A percentile compares a stretch with the other conserved stretches of the same genome.
phyloP scores from a whole-genome alignment of 2,329 filamentous ascomycete genomes.

The Aspergillus hortae region DNA sequence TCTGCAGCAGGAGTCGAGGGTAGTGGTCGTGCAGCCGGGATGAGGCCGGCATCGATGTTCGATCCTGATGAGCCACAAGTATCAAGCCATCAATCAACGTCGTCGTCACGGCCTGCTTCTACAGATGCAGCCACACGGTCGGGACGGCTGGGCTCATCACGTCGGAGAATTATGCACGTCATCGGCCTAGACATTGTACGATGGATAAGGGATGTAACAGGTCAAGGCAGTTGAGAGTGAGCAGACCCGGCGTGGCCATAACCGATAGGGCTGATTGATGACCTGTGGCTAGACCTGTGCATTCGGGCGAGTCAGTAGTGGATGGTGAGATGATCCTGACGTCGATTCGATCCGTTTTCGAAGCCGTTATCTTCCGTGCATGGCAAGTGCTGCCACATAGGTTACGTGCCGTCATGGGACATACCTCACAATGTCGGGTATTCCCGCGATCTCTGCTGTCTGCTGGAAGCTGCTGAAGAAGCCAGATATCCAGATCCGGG shows the following conservation, averaged over 20 bases:
- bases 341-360: too few species aligned
- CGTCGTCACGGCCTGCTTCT: too few species aligned
- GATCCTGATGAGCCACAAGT: too few species aligned
- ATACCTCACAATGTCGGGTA: background rate
- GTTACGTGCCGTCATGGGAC: too few species aligned
- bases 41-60: too few species aligned
- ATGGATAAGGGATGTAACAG: background rate
- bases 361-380: too few species aligned
- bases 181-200: background rate
- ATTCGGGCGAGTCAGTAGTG: background rate
- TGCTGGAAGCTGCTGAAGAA: too few species aligned
- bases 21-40: background rate
- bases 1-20: too few species aligned
- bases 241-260: background rate
- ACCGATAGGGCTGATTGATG: background rate
- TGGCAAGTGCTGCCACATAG: too few species aligned
- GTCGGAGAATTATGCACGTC: background rate
- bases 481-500: conserved; percentile 9
- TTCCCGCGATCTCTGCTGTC: too few species aligned
- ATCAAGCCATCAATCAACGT: too few species aligned
- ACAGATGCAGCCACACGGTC: too few species aligned
- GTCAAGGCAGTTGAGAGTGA: background rate
- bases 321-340: background rate
- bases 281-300: background rate
- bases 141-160: background rate